Percentiles rank a stretch among this genome's conserved stretches.
These are phyloP conservation scores for Paxillus ammoniavirescens DNA, from an alignment of 768 basidiomycete genomes.

Conservation along the genomic window DNA sequence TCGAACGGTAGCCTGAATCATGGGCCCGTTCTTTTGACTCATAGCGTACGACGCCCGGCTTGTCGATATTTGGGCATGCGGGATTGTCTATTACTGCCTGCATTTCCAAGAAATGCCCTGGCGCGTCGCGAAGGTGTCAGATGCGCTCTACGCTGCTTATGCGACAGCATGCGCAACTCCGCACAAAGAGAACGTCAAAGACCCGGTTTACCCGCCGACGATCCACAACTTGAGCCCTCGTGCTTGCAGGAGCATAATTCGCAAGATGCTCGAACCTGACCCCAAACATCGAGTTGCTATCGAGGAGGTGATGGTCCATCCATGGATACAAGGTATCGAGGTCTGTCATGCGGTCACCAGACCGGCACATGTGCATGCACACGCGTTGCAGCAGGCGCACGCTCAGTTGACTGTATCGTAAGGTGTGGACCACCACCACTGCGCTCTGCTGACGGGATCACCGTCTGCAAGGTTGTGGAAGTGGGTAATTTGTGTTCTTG, in stretches of 20 bases:
- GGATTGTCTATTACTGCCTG: slow-evolving; percentile 97
- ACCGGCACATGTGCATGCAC: slow-evolving; percentile 71
- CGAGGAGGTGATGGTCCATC: slow-evolving; percentile 75
- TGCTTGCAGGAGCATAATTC: slow-evolving; percentile 76
- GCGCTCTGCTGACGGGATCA: neutral
- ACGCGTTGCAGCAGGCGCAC: slow-evolving; percentile 58
- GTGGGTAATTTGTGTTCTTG: slow-evolving; percentile 1
- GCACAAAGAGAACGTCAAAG: slow-evolving; percentile 31
- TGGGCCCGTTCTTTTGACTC: slow-evolving; percentile 11
- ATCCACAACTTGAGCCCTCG: slow-evolving; percentile 88
- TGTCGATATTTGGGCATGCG: slow-evolving; percentile 97
- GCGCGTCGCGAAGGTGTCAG: slow-evolving; percentile 86
- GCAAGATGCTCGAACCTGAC: slow-evolving; percentile 95
- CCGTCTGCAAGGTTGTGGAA: neutral
- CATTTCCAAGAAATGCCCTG: slow-evolving; percentile 98
- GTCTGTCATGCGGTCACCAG: slow-evolving; percentile 68
- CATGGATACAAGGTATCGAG: slow-evolving; percentile 82
- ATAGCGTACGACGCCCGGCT: slow-evolving; percentile 95
- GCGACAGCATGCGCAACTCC: slow-evolving; percentile 37
- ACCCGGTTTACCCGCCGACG: slow-evolving; percentile 50
- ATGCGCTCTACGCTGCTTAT: slow-evolving; percentile 81
- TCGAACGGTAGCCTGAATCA: slow-evolving; percentile 38
- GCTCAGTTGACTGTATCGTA: slow-evolving; percentile 36
- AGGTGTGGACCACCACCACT: neutral
- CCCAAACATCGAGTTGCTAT: slow-evolving; percentile 73